A percentile compares a stretch with the other conserved stretches of the same genome.
Evolutionary conservation across 306 rosid genomes (phyloP).

Genomic region (Corylus americana): DNA sequence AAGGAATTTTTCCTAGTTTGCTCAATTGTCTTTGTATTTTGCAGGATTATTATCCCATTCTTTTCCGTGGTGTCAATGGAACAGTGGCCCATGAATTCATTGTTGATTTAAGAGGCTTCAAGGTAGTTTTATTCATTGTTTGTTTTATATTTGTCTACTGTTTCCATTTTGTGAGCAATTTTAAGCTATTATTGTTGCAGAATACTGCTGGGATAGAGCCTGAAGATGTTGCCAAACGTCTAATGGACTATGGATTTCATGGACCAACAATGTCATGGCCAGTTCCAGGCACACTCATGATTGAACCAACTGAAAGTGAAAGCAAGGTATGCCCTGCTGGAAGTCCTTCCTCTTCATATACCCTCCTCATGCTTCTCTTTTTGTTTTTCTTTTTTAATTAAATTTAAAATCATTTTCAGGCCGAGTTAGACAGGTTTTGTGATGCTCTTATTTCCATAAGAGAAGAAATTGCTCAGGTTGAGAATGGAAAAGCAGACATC

Average conservation of each 20-base stretch:
- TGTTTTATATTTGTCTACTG: slow-evolving; percentile 3
- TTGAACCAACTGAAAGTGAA: slow-evolving; percentile 99
- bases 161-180: slow-evolving; percentile 26
- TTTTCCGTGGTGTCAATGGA: slow-evolving; percentile 99
- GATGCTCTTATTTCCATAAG: slow-evolving; percentile 91
- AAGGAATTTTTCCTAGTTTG: not conserved
- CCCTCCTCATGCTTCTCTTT: not conserved
- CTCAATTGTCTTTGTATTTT: slow-evolving; percentile 29
- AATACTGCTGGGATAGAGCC: slow-evolving; percentile 90
- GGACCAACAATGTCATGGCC: slow-evolving; percentile 99
- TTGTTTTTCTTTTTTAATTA: slow-evolving; percentile 21
- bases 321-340: slow-evolving; percentile 66
- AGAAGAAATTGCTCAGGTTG: slow-evolving; percentile 80
- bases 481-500: slow-evolving; percentile 86
- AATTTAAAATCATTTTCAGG: slow-evolving; percentile 53
- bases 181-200: slow-evolving; percentile 42
- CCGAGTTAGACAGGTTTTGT: slow-evolving; percentile 92
- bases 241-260: slow-evolving; percentile 96
- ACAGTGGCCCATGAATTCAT: slow-evolving; percentile 95
- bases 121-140: slow-evolving; percentile 52
- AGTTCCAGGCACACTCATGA: slow-evolving; percentile 98
- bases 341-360: slow-evolving; percentile 6
- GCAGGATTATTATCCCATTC: slow-evolving; percentile 80
- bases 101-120: slow-evolving; percentile 91
- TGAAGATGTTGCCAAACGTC: slow-evolving; percentile 96